Conservation (phyloP, 345 rosid species). For the Aquilaria malaccensis region DNA sequence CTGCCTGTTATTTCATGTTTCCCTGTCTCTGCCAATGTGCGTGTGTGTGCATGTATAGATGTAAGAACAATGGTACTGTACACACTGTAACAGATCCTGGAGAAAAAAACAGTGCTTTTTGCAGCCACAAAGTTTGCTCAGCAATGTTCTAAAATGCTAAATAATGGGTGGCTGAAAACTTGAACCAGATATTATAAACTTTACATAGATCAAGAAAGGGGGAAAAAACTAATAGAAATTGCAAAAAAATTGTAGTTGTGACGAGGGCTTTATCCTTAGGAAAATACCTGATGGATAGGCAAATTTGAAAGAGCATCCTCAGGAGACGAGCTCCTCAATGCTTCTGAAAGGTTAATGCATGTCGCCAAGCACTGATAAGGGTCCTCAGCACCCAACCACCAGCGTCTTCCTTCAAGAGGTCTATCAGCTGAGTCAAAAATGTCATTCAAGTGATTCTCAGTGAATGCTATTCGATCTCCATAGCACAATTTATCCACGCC, state of each 20-base stretch:
- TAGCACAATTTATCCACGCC: conserved; percentile 92
- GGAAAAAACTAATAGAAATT: too few relatives aligned
- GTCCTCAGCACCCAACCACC: conserved; percentile 99
- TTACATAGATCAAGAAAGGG: not conserved
- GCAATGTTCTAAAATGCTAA: too few relatives aligned
- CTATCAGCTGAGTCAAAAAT: conserved; percentile 90
- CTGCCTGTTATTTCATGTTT: too few relatives aligned
- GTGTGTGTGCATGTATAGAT: too few relatives aligned
- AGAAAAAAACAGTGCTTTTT: too few relatives aligned
- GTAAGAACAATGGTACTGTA: too few relatives aligned
- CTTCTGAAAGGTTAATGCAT: conserved; percentile 83
- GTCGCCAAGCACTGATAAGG: conserved; percentile 96
- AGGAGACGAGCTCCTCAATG: conserved; percentile 77
- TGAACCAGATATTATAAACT: too few relatives aligned
- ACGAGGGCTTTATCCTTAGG: not conserved
- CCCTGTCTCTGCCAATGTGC: too few relatives aligned
- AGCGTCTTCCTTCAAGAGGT: conserved; percentile 86
- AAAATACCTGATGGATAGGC: conserved; percentile 88
- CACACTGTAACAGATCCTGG: too few relatives aligned
- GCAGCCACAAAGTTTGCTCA: too few relatives aligned
- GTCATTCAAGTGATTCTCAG: conserved; percentile 81
- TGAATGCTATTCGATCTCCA: conserved; percentile 71
- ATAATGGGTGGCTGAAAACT: too few relatives aligned
- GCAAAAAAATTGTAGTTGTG: too few relatives aligned
- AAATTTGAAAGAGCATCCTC: conserved; percentile 66